Percentiles rank a stretch among this genome's conserved stretches.
These are phyloP conservation scores for Solanum etuberosum DNA, from an alignment of 257 asterid genomes.

Conservation along the genomic window DNA sequence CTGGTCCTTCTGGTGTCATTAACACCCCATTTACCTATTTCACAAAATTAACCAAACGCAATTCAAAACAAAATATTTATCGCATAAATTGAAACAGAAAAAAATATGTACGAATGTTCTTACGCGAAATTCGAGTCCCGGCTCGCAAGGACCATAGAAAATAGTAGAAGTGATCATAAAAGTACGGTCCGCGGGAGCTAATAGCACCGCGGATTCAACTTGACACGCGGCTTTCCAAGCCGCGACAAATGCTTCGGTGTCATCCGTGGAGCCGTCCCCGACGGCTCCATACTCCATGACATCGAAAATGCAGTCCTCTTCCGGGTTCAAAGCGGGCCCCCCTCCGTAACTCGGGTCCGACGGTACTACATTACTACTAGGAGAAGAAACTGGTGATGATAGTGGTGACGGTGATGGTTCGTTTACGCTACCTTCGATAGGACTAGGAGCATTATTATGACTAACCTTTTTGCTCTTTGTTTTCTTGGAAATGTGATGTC, in stretches of 20 bases:
- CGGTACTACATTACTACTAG: background rate
- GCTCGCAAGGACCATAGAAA: conserved; percentile 81
- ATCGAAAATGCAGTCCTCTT: conserved; percentile 40
- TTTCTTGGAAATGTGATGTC: conserved; percentile 32
- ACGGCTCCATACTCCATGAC: conserved; percentile 65
- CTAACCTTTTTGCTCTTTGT: conserved; percentile 7
- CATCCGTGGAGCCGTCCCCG: conserved; percentile 72
- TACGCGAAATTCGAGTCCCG: conserved; percentile 80
- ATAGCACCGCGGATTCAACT: conserved; percentile 45
- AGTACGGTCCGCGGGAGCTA: conserved; percentile 38
- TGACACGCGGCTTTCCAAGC: conserved; percentile 94
- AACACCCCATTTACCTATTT: conserved; percentile 69
- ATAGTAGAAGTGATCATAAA: conserved; percentile 76
- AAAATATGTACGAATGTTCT: background rate
- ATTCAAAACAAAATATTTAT: background rate
- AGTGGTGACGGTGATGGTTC: background rate
- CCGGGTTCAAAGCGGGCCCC: background rate
- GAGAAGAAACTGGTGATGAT: background rate
- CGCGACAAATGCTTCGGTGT: conserved; percentile 66
- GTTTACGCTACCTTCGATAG: background rate
- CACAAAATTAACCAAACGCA: background rate
- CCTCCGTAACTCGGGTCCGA: conserved; percentile 1
- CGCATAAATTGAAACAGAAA: background rate
- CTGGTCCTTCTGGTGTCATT: conserved; percentile 93
- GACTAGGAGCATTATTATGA: conserved; percentile 5